phyloP scores from a whole-genome alignment of 306 rosid genomes.

The Cucurbita pepo region DNA sequence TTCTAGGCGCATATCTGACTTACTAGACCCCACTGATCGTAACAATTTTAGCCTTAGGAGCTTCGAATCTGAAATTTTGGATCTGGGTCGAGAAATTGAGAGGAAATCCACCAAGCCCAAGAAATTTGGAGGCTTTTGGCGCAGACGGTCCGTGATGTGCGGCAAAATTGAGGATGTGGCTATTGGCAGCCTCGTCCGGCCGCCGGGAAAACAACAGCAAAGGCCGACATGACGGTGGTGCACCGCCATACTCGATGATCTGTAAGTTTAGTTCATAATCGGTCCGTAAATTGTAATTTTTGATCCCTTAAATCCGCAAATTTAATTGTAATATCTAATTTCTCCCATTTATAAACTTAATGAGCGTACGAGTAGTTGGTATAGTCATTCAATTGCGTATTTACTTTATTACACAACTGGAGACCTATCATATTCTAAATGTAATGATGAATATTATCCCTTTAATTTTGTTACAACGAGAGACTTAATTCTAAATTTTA shows the following conservation, averaged over 20 bases:
- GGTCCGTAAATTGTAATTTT: background rate
- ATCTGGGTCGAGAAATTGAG: background rate
- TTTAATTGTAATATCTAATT: too few relatives aligned
- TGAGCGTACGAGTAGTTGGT: background rate
- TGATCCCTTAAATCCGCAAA: too few relatives aligned
- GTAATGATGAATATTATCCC: background rate
- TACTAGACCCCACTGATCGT: slow-evolving; percentile 18
- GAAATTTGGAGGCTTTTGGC: background rate
- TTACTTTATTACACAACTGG: background rate
- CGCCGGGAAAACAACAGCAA: background rate
- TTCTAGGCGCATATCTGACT: slow-evolving; percentile 24
- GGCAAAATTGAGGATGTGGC: slow-evolving; percentile 1
- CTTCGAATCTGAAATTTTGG: background rate
- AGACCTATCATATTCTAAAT: background rate
- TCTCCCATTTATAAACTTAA: background rate
- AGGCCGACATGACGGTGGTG: background rate
- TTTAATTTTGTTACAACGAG: background rate
- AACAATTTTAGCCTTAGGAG: background rate
- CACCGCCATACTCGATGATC: background rate
- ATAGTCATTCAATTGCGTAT: background rate
- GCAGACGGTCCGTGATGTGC: background rate
- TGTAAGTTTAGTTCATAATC: background rate
- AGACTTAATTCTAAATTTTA: too few relatives aligned
- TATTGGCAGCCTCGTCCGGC: background rate
- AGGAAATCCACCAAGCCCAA: background rate